Evolutionary conservation across 208 protist species (phyloP).

Genomic region (Leishmania guyanensis): DNA sequence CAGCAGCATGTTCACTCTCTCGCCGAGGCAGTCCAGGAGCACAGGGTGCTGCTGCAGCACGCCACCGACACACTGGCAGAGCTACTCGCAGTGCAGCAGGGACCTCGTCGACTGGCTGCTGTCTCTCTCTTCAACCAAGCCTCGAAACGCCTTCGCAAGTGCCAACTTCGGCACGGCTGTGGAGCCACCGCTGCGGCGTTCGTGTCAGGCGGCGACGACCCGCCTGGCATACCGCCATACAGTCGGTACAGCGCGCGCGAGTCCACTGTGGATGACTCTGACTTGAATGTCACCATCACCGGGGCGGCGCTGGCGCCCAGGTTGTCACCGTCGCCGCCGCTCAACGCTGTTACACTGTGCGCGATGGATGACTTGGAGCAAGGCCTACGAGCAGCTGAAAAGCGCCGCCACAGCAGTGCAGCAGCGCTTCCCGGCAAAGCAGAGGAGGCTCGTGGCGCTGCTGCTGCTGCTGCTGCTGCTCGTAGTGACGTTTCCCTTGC

Average conservation of each 20-base stretch:
- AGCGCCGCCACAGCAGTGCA: not conserved
- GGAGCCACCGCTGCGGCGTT: not conserved
- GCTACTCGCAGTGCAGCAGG: constrained; percentile 46
- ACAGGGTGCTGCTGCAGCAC: constrained; percentile 54
- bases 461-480: constrained; percentile 6
- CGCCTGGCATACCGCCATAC: not conserved
- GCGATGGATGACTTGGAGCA: constrained; percentile 30
- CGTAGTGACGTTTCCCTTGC: not conserved
- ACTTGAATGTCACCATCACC: constrained; percentile 48
- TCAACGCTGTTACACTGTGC: not conserved
- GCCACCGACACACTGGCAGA: constrained; percentile 42
- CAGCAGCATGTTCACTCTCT: constrained; percentile 52
- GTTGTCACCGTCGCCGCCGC: not conserved
- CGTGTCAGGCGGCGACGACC: not conserved
- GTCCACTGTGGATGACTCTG: constrained; percentile 18
- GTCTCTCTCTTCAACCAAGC: constrained; percentile 47
- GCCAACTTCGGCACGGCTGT: constrained; percentile 17
- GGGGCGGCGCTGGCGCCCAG: constrained; percentile 18
- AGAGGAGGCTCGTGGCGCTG: not conserved
- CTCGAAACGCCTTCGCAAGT: constrained; percentile 44
- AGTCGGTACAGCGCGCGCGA: constrained; percentile 1
- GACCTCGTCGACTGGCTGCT: constrained; percentile 45
- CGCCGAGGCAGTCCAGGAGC: constrained; percentile 36
- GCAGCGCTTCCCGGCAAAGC: not conserved
- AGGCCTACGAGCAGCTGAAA: constrained; percentile 6